phyloP scores from a whole-genome alignment of 306 rosid species.

The Potentilla sterilis region DNA sequence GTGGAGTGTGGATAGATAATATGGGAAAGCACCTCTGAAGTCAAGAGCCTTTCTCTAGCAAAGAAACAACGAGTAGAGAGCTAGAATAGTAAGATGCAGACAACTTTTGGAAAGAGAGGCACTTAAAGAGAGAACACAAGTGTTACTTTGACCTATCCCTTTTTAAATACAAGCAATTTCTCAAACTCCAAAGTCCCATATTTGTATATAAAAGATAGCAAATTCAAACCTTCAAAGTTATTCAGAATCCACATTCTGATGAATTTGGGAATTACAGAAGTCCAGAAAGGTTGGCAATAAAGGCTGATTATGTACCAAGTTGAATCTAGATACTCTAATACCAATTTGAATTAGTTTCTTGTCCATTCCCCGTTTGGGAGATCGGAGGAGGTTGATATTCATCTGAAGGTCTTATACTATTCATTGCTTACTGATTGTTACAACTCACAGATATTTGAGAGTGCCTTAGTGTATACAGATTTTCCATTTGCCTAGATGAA shows the following conservation, averaged over 20 bases:
- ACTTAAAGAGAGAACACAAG: background rate
- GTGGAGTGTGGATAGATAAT: background rate
- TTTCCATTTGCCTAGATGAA: slow-evolving; percentile 1
- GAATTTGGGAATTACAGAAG: background rate
- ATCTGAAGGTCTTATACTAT: background rate
- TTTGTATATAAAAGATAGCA: background rate
- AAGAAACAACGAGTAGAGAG: background rate
- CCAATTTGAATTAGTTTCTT: background rate
- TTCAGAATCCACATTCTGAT: background rate
- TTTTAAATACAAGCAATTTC: background rate
- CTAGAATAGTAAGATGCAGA: background rate
- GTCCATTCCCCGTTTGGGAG: background rate
- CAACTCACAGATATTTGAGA: background rate
- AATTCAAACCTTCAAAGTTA: background rate
- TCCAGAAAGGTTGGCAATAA: background rate
- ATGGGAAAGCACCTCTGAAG: background rate
- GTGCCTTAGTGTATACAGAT: background rate
- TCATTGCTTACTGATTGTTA: background rate
- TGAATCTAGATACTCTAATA: background rate
- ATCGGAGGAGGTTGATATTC: background rate
- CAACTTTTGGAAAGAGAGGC: background rate
- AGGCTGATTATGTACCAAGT: background rate
- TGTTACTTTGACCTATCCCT: background rate
- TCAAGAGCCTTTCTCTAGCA: background rate
- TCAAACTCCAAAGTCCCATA: background rate